These are phyloP conservation scores for Ceratobasidium papillatum DNA, from an alignment of 1,284 basidiomycete species.

Conservation along the genomic window DNA sequence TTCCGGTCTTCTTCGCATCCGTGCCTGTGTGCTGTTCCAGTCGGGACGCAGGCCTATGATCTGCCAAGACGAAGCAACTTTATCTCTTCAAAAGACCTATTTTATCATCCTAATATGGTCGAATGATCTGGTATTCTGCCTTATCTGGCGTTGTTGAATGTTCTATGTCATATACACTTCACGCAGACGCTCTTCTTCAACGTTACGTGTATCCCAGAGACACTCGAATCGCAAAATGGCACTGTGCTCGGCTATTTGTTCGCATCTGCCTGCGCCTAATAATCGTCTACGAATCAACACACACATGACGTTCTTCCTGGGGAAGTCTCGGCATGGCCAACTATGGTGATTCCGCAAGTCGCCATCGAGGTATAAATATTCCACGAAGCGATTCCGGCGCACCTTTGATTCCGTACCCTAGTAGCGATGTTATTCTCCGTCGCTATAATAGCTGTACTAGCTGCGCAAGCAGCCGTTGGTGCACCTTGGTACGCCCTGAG, in stretches of 20 bases:
- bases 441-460: not conserved
- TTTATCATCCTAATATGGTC: not conserved
- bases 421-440: not conserved
- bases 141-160: not conserved
- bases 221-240: not conserved
- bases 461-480: not conserved
- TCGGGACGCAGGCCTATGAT: not conserved
- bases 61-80: not conserved
- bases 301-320: too few species aligned
- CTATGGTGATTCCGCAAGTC: too few species aligned
- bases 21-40: constrained; percentile 24
- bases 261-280: not conserved
- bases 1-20: constrained; percentile 11
- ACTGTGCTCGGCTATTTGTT: not conserved
- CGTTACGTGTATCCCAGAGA: too few species aligned
- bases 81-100: not conserved
- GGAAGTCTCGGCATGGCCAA: too few species aligned
- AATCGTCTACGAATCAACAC: not conserved
- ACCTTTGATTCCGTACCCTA: too few species aligned
- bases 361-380: too few species aligned
- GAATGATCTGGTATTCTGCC: not conserved
- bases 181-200: too few species aligned
- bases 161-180: too few species aligned
- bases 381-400: too few species aligned
- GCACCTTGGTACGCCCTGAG: not conserved